These are phyloP conservation scores for Saccharomycopsis capsularis DNA, from an alignment of 805 yeast species.

Conservation along the genomic window DNA sequence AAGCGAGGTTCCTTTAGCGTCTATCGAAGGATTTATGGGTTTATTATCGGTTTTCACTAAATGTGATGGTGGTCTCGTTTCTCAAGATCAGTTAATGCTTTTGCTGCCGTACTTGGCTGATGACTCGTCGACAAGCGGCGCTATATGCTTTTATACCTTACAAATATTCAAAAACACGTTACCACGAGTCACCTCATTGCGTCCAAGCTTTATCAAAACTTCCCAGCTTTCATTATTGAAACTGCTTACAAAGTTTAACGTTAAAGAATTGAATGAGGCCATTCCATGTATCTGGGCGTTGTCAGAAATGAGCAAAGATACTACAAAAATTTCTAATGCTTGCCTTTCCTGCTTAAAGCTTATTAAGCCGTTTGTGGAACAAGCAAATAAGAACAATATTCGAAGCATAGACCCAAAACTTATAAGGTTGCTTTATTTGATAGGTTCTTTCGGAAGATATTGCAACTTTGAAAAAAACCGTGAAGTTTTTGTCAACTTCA, in stretches of 20 bases:
- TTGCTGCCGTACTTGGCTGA: slow-evolving; percentile 59
- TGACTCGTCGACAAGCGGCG: slow-evolving; percentile 35
- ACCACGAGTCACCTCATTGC: slow-evolving; percentile 37
- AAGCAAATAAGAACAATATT: neutral
- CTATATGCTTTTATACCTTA: slow-evolving; percentile 43
- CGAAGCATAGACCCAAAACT: slow-evolving; percentile 36
- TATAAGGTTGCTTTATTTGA: slow-evolving; percentile 49
- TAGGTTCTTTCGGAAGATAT: slow-evolving; percentile 66
- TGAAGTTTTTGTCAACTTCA: slow-evolving; percentile 32
- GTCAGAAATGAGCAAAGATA: slow-evolving; percentile 39
- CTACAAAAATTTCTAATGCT: slow-evolving; percentile 49
- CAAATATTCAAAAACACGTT: slow-evolving; percentile 48
- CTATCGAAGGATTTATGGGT: slow-evolving; percentile 35
- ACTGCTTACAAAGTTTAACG: slow-evolving; percentile 52
- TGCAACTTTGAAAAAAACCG: slow-evolving; percentile 51
- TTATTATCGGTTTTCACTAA: slow-evolving; percentile 51
- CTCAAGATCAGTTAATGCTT: slow-evolving; percentile 58
- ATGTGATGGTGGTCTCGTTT: slow-evolving; percentile 45
- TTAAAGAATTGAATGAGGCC: slow-evolving; percentile 62
- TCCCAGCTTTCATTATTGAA: slow-evolving; percentile 48
- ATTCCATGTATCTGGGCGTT: slow-evolving; percentile 62
- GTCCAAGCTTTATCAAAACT: slow-evolving; percentile 42
- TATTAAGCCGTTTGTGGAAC: slow-evolving; percentile 40
- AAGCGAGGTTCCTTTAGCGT: slow-evolving; percentile 26
- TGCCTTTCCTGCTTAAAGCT: slow-evolving; percentile 53